Evolutionary conservation across 2,329 filamentous ascomycete genomes (phyloP), one percentile per base, ranked within the genome.

Genomic region (Ceratocystis eucalypticola): DNA sequence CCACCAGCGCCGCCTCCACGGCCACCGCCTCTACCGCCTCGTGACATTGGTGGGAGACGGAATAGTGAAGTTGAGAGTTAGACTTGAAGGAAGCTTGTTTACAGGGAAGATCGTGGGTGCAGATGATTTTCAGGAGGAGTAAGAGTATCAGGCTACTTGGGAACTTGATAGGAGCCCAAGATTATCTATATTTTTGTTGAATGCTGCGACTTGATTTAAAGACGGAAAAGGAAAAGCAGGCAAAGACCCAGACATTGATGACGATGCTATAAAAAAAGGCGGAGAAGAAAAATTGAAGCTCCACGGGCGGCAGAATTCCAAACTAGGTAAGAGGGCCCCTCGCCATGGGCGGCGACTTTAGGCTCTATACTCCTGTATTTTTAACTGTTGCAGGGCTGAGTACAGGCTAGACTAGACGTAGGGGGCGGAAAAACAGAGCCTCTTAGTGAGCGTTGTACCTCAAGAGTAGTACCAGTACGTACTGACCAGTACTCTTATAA

Each of bases 1-100:
- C 76, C 75, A 61, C 79, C 79, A 65, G 80, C 79, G 67, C 79
- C 76, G 50, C 77, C 79, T 62, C 80, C 79, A 63, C 82, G 78
- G 45, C 80, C 78, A 69, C 80, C 79, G 70, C 82, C 79, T 72
- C 67, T 66, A 22, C 67, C 65, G 63, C 67, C 67, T 55, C 67
- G 50, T n/a, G 67, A 68, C 67, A 68, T 68, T 59, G 7, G 6
- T 37, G 17, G 17, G 17, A 20, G 30, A 10, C 6, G 1, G 28
- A 37, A 37, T 28, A 59, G 25, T 7, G 55, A 57, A 57, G 28
- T 7, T 12, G 8, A 20, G 33, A 3, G 33, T 30, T 59, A n/a
- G 15, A 12, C 8, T 25, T 2, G n/a, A 53, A 22, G 20, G 48
- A 12, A 41, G 46, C 46, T 48, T 20, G 3, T 48, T n/a, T 22